Conservation (phyloP, 2,329 filamentous ascomycete genomes). For the Colletotrichum chlorophyti region DNA sequence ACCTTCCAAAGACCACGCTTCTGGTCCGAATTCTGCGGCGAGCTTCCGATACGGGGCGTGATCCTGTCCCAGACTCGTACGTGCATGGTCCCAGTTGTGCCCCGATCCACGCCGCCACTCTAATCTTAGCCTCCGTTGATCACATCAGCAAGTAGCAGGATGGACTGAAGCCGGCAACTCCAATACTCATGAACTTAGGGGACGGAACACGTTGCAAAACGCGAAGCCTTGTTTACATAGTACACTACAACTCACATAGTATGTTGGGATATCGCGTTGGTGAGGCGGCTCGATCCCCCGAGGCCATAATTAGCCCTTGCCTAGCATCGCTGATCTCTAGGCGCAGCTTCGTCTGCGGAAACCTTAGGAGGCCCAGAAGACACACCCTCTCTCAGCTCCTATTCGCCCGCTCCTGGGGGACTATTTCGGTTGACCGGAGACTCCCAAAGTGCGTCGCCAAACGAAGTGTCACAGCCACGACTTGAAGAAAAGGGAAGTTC, state of each 20-base stretch:
- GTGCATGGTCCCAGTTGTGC: neutral
- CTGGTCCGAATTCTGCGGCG: too few relatives aligned
- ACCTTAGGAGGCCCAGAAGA: neutral
- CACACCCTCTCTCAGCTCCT: too few relatives aligned
- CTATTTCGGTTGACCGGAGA: constrained; percentile 23
- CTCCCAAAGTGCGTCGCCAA: constrained; percentile 9
- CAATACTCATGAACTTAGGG: too few relatives aligned
- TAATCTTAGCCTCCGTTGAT: neutral
- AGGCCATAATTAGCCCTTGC: too few relatives aligned
- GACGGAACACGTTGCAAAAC: too few relatives aligned
- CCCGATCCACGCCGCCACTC: constrained; percentile 9
- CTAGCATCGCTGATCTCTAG: constrained; percentile 21
- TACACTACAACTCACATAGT: too few relatives aligned
- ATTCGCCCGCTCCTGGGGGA: too few relatives aligned
- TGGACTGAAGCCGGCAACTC: neutral
- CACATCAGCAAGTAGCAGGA: constrained; percentile 9
- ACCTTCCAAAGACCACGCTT: too few relatives aligned
- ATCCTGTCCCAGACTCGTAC: neutral
- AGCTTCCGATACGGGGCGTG: too few relatives aligned
- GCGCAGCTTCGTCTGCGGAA: constrained; percentile 15
- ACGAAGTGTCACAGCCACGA: neutral
- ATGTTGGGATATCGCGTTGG: too few relatives aligned
- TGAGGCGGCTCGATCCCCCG: constrained; percentile 13
- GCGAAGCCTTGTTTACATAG: too few relatives aligned
- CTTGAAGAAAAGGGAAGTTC: neutral